Conservation (phyloP, 768 basidiomycete species). For the Amanita exitialis region DNA sequence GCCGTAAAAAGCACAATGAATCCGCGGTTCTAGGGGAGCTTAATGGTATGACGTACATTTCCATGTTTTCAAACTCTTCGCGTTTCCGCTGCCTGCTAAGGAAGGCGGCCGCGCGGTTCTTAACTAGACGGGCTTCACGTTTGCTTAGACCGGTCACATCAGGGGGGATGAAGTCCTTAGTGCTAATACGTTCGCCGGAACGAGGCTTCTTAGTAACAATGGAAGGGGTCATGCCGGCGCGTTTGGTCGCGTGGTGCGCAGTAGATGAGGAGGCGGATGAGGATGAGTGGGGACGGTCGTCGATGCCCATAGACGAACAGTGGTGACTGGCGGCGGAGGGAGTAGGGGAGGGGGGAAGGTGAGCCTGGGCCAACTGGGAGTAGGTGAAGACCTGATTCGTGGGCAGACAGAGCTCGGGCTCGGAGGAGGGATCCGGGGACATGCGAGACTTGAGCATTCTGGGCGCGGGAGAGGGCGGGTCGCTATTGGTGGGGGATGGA, state of each 20-base stretch:
- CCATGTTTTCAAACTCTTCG: constrained; percentile 88
- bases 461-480: constrained; percentile 34
- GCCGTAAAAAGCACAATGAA: constrained; percentile 13
- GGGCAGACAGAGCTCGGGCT: constrained; percentile 48
- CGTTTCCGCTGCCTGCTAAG: constrained; percentile 85
- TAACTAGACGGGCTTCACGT: constrained; percentile 84
- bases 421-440: constrained; percentile 31
- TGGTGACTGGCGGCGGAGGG: constrained; percentile 9
- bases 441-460: constrained; percentile 43
- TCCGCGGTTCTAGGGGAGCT: constrained; percentile 11
- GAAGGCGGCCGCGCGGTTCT: constrained; percentile 89
- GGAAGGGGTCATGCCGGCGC: constrained; percentile 35
- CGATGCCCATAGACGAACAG: background rate
- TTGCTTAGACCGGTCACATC: constrained; percentile 84
- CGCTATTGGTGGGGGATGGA: constrained; percentile 39
- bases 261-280: constrained; percentile 14
- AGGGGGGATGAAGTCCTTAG: constrained; percentile 81
- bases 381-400: constrained; percentile 71
- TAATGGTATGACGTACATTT: constrained; percentile 51
- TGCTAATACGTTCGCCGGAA: constrained; percentile 40
- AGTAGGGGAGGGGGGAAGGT: constrained; percentile 24
- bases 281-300: constrained; percentile 14
- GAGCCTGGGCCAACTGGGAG: constrained; percentile 18
- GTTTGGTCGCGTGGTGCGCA: constrained; percentile 20
- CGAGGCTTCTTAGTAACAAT: constrained; percentile 32